Base-by-base conservation (phyloP, 768 basidiomycete genomes). In the Leccinum broughii region DNA sequence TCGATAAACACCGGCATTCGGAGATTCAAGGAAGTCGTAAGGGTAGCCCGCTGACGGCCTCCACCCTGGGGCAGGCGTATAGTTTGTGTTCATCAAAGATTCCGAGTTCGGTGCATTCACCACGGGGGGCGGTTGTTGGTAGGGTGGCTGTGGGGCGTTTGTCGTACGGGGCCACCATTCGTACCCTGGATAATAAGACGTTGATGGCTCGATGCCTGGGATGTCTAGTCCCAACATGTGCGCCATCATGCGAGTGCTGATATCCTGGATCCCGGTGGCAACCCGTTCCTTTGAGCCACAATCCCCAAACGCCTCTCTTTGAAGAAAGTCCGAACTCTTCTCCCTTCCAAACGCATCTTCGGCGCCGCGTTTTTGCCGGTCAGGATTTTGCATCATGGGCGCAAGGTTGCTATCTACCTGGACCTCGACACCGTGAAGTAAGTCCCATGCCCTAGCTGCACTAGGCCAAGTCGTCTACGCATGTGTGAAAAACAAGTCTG, bases 201-300 rank as follows among this genome's bases (percentile, higher is more conserved):
- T 79, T 59, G 87, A 86, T 7, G 74, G 71, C 17, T 77, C 73
- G 34, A 86, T 77, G 30, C 85, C 86, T 50, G 85, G 85, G 60
- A 87, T 79, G 68, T 87, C 85, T 24, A 88, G 71, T 15, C 86
- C 87, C 24, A 88, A 73, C 86, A 88, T 88, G 65, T 87, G 85
- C 14, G 87, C 87, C 86, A 88, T 87, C 59, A 88, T 79, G 51
- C 85, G 80, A 35, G 82, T 83, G 62, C 82, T 83, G 58, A 88
- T 75, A 62, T 86, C 86, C 66, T 88, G 87, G 30, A 86, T 83
- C 85, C 86, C 24, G 64, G 51, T 24, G 56, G 65, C 66, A 65
- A 64, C 65, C 51, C 56, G 70, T 57, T 66, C 72, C 52, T 62
- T 71, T 56, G 66, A 64, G 52, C 54, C 63, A 53, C 62, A 58